phyloP scores from a whole-genome alignment of 352 stramenopile genomes.

The Peronosclerospora sorghi region DNA sequence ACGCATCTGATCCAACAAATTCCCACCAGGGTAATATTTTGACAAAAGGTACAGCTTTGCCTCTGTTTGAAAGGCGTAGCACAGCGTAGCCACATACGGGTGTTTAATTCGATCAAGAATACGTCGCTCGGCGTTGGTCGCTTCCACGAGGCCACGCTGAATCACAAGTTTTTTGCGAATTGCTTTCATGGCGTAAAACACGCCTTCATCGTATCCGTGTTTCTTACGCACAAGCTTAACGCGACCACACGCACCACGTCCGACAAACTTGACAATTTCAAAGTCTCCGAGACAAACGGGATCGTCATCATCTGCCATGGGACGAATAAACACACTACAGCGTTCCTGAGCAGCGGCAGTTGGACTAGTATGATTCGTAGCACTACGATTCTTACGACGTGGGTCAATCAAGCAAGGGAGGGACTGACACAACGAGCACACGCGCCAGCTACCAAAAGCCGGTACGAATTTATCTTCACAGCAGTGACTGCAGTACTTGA shows the following conservation, averaged over 20 bases:
- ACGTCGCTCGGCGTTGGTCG: slow-evolving; percentile 83
- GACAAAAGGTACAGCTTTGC: slow-evolving; percentile 85
- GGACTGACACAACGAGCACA: slow-evolving; percentile 69
- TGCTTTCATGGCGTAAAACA: slow-evolving; percentile 81
- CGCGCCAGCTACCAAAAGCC: slow-evolving; percentile 60
- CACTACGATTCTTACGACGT: slow-evolving; percentile 56
- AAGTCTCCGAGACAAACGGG: slow-evolving; percentile 83
- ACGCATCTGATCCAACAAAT: slow-evolving; percentile 88
- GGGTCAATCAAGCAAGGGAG: slow-evolving; percentile 76
- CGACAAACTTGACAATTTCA: slow-evolving; percentile 96
- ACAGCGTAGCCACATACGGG: slow-evolving; percentile 93
- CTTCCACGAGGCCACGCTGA: slow-evolving; percentile 78
- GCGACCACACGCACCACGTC: slow-evolving; percentile 84
- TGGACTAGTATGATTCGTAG: slow-evolving; percentile 50
- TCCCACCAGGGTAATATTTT: slow-evolving; percentile 96
- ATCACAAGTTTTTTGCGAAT: slow-evolving; percentile 85
- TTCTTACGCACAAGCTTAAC: slow-evolving; percentile 86
- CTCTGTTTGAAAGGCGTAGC: slow-evolving; percentile 86
- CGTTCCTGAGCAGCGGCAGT: slow-evolving; percentile 32
- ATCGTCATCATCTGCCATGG: slow-evolving; percentile 38
- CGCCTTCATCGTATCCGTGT: slow-evolving; percentile 64
- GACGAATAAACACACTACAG: slow-evolving; percentile 69
- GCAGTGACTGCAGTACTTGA: slow-evolving; percentile 79
- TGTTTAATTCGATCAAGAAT: slow-evolving; percentile 91
- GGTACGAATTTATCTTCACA: slow-evolving; percentile 82